Percentiles rank a stretch among this genome's conserved stretches.
phyloP scores from a whole-genome alignment of 257 asterid genomes.

The Solanum verrucosum region DNA sequence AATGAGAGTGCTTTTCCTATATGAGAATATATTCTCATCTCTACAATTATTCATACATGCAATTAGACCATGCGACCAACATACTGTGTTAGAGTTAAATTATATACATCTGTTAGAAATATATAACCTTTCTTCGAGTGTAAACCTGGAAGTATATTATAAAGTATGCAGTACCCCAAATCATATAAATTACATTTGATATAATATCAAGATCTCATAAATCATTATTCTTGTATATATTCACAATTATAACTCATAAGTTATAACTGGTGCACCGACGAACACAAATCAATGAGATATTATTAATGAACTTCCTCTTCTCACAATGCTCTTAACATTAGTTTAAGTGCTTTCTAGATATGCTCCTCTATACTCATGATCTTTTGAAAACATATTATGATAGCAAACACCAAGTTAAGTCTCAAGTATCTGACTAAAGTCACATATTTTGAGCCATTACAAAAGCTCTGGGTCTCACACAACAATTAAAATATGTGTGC shows the following conservation, averaged over 20 bases:
- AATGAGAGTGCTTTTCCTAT: too few species aligned
- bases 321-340: too few species aligned
- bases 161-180: neutral
- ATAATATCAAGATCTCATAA: neutral
- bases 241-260: neutral
- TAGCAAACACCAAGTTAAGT: neutral
- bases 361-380: neutral
- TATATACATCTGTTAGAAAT: neutral
- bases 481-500: too few species aligned
- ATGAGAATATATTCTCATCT: too few species aligned
- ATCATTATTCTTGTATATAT: neutral
- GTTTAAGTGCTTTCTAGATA: too few species aligned
- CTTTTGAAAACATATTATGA: neutral
- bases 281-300: too few species aligned
- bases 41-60: too few species aligned
- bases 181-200: neutral
- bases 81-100: too few species aligned
- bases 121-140: neutral
- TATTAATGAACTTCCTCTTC: too few species aligned
- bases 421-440: neutral
- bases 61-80: too few species aligned
- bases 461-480: neutral
- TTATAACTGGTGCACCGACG: too few species aligned
- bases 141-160: neutral
- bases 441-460: neutral